Base-by-base conservation (phyloP, 108 stramenopile species). In the Craspedostauros australis region DNA sequence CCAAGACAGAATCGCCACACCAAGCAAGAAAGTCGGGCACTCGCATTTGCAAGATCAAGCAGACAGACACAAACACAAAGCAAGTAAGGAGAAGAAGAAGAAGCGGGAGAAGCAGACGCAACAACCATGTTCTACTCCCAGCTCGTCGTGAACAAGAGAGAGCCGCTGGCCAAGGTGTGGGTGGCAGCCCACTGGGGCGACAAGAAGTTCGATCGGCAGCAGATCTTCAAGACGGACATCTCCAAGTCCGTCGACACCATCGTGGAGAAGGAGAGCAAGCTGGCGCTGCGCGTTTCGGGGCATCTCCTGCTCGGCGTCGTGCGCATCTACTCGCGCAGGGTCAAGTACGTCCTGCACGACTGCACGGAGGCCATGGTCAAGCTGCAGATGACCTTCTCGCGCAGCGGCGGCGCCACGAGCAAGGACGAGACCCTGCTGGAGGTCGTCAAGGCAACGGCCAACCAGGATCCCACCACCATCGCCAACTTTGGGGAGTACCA, bases 141-240 rank as follows among this genome's bases (percentile, higher is more conserved):
- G 85, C 88, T 91, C 42, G 96, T 99, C 57, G 73, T 99, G 24
- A 94, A 95, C 57, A 98, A 98, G 69, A 97, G 96, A 65, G 98
- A 96, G 4, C 97, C 97, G 15, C 79, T 98, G 34, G 98, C 95
- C 32, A 96, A 98, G 54, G 88, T 99, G n/a, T 99, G 98, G 98
- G 75, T 97, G 33, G 98, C 98, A 27, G 98, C 98, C 15, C 97
- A 98, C 64, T 98, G 91, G 93, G 85, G 85, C 7, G 98, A 99
- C 77, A 97, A 97, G 75, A 98, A 98, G 64, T 69, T 99, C 23
- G 91, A 77, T 46, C 91, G 95, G 37, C 76, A 83, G 5, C 91
- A 95, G 63, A 92, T 99, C 39, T 98, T 98, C 75, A 74, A 81
- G 56, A 97, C 95, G 27, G 94, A 98, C 69, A 98, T 99, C 67